Conservation (phyloP, 2,329 filamentous ascomycete genomes). For the Alternaria brassicae region DNA sequence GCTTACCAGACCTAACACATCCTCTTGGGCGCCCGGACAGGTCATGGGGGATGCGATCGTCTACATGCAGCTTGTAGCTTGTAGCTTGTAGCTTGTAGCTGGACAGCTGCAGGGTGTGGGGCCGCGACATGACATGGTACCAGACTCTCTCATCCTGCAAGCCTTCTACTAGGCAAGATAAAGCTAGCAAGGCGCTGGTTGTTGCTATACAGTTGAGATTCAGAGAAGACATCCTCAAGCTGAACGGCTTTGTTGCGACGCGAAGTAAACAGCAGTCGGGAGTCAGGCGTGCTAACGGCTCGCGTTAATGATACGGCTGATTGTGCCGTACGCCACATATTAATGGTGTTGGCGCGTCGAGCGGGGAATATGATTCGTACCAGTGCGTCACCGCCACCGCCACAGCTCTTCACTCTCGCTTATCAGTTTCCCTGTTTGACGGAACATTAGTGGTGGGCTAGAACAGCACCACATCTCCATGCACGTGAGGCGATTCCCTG, state of each 20-base stretch:
- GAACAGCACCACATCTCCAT: not conserved
- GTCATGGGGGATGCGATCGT: not conserved
- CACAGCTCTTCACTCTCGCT: constrained; percentile 4
- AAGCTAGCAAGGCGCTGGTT: not conserved
- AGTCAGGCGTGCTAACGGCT: not conserved
- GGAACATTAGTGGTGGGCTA: not conserved
- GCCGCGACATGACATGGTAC: not conserved
- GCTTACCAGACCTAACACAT: not conserved
- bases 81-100: not conserved
- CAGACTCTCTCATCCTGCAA: not conserved
- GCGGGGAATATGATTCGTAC: constrained; percentile 2
- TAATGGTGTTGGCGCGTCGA: not conserved
- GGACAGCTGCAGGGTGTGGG: constrained; percentile 1
- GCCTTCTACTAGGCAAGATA: not conserved
- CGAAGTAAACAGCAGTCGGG: not conserved
- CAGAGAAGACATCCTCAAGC: not conserved
- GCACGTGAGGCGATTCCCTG: not conserved
- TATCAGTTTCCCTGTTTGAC: not conserved
- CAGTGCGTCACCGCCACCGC: not conserved
- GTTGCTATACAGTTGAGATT: not conserved
- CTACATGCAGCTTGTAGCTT: not conserved
- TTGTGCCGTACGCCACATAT: constrained; percentile 8
- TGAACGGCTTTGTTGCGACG: not conserved
- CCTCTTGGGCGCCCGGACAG: not conserved
- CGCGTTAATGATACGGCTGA: not conserved